Evolutionary conservation across 768 basidiomycete species (phyloP).

Genomic region (Panaeolus cyanescens): DNA sequence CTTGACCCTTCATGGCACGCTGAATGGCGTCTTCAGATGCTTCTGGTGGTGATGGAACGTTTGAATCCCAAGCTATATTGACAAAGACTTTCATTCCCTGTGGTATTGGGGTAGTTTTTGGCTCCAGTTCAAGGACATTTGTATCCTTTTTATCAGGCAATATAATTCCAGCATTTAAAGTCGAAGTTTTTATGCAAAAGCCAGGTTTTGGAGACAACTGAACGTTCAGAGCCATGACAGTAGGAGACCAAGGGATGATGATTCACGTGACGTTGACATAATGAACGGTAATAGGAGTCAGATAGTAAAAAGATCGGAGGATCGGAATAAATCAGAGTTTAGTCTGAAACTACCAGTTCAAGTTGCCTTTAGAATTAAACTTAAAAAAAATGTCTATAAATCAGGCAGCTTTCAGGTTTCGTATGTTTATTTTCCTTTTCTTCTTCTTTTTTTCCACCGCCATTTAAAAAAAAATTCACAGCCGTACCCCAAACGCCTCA

Average conservation of each 20-base stretch:
- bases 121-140: conserved; percentile 28
- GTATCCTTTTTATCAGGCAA: conserved; percentile 9
- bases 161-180: conserved; percentile 41
- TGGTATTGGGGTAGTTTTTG: conserved; percentile 35
- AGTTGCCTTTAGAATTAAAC: background rate
- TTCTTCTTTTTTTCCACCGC: conserved; percentile 22
- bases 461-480: conserved; percentile 7
- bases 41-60: conserved; percentile 71
- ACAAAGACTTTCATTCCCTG: conserved; percentile 67
- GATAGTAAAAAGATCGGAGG: background rate
- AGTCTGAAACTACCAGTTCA: background rate
- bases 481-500: conserved; percentile 1
- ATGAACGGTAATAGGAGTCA: no score
- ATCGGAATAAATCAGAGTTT: conserved; percentile 1
- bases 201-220: conserved; percentile 61
- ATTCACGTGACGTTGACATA: background rate
- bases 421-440: conserved; percentile 26
- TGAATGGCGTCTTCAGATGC: conserved; percentile 58
- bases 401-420: conserved; percentile 17
- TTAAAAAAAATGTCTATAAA: background rate
- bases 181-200: conserved; percentile 69
- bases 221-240: conserved; percentile 20
- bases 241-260: no score
- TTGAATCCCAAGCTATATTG: conserved; percentile 70
- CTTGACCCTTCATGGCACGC: conserved; percentile 55